These are phyloP conservation scores for Bruguiera sexangula DNA, from an alignment of 345 rosid species.

Conservation along the genomic window DNA sequence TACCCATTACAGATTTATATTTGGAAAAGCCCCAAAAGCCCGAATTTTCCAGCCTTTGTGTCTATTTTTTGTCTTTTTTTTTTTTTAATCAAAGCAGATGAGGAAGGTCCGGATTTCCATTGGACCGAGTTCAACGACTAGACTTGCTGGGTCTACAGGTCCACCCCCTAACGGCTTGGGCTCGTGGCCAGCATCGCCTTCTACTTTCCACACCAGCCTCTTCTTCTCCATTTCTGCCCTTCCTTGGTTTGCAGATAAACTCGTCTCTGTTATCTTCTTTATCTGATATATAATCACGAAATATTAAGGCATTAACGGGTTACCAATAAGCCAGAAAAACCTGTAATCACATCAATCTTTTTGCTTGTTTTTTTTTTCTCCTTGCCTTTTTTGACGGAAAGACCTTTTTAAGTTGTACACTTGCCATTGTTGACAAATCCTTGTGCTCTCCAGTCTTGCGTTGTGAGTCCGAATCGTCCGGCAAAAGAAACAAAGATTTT, in stretches of 20 bases:
- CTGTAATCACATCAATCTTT: neutral
- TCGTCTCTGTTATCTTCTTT: slow-evolving; percentile 57
- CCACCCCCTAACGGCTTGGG: slow-evolving; percentile 50
- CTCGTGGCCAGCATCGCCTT: slow-evolving; percentile 38
- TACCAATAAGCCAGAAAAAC: neutral
- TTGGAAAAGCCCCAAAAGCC: neutral
- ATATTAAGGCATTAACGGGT: neutral
- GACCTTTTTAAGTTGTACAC: slow-evolving; percentile 63
- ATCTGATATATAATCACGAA: slow-evolving; percentile 41
- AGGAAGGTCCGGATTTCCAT: slow-evolving; percentile 84
- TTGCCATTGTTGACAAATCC: slow-evolving; percentile 62
- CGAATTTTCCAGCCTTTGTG: neutral
- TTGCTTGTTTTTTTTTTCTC: neutral
- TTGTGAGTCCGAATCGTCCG: neutral
- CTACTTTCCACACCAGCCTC: slow-evolving; percentile 73
- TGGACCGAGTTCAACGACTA: slow-evolving; percentile 68
- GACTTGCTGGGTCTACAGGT: slow-evolving; percentile 51
- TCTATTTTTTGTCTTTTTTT: neutral
- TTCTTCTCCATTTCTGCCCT: slow-evolving; percentile 70
- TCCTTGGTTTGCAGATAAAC: slow-evolving; percentile 82
- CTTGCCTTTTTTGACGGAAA: slow-evolving; percentile 66
- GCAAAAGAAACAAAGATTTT: slow-evolving; percentile 8
- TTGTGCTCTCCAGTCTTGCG: slow-evolving; percentile 73
- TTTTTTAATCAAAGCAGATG: slow-evolving; percentile 12
- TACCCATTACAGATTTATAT: no score